Evolutionary conservation across 2,329 filamentous ascomycete species (phyloP).

Genomic region (Thielaviopsis musarum): DNA sequence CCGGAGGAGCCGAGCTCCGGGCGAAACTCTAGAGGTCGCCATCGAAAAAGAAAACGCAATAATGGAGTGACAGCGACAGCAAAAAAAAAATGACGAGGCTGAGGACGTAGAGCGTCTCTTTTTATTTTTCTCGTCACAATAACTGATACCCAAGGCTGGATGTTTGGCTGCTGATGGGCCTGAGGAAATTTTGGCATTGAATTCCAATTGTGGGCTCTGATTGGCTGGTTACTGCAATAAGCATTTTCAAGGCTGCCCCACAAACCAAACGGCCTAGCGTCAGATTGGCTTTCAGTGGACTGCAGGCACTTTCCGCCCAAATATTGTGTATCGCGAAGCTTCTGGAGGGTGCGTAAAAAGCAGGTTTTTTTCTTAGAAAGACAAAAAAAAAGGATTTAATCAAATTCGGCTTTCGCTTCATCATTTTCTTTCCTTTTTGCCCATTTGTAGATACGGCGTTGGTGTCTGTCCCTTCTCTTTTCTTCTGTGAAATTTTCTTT

Average conservation of each 20-base stretch:
- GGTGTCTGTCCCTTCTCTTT: neutral
- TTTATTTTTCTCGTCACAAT: neutral
- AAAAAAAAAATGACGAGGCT: neutral
- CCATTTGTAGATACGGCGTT: neutral
- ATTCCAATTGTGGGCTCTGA: slow-evolving; percentile 3
- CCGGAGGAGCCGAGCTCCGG: slow-evolving; percentile 56
- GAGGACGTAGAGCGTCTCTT: neutral
- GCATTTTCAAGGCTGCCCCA: slow-evolving; percentile 1
- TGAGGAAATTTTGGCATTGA: slow-evolving; percentile 10
- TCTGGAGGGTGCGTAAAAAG: no score
- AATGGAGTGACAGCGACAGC: neutral
- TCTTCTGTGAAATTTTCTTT: neutral
- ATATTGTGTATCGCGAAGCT: neutral
- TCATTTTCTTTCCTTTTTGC: neutral
- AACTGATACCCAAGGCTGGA: neutral
- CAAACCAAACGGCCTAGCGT: neutral
- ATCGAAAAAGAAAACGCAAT: slow-evolving; percentile 3
- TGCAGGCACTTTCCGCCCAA: neutral
- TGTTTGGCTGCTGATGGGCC: slow-evolving; percentile 4
- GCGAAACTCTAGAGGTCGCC: slow-evolving; percentile 26
- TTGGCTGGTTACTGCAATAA: slow-evolving; percentile 3
- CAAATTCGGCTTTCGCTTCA: no score
- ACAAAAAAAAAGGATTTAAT: no score
- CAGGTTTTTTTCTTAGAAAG: no score
- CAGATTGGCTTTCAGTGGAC: neutral